Evolutionary conservation across 2,329 filamentous ascomycete genomes (phyloP), one percentile per base, ranked within the genome.

Genomic region (Epichloe baconii): DNA sequence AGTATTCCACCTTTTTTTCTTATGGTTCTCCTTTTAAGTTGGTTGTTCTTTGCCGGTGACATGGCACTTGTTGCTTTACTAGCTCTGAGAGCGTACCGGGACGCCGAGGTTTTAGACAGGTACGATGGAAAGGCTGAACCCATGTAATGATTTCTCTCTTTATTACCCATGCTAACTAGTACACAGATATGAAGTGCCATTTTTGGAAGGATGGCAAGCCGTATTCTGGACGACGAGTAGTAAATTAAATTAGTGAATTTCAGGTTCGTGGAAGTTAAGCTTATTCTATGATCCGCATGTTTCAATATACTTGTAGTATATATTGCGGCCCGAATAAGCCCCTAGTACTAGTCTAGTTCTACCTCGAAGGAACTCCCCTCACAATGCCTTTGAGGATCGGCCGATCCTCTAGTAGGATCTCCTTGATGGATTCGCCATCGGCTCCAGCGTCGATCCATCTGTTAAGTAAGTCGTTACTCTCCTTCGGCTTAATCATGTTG

Each of bases 171-270:
- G 37, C 48, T 53, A 17, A 51, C 41, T 11, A 12, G 8, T 12
- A 11, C 48, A 12, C 14, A 80, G 91, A 64, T 94, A 83, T 55
- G 90, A 97, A 67, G 77, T 96, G 2, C 91, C 91, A 0, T 81
- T 95, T 85, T 97, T 61, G 93, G 93, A 4, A 76, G 76, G 42
- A 71, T 96, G 59, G 93, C 93, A 43, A 95, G 85, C 68, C 85
- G 85, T 26, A 91, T 96, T 63, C 76, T 97, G 52, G 91, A 96
- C 62, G 87, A 95, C 63, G 93, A 96, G 56, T 71, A 61, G 55
- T 42, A 10, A 19, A 44, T 7, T 26, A 43, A 12, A 11, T 17
- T 23, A 26, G 8, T 31, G 6, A 36, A 19, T n/a, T 17, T 19
- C 21, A 43, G 42, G 19, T 44, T 50, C 10, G 26, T n/a, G n/a